These are phyloP conservation scores for Aspergillus cejpii DNA, from an alignment of 2,329 filamentous ascomycete genomes.

Conservation along the genomic window DNA sequence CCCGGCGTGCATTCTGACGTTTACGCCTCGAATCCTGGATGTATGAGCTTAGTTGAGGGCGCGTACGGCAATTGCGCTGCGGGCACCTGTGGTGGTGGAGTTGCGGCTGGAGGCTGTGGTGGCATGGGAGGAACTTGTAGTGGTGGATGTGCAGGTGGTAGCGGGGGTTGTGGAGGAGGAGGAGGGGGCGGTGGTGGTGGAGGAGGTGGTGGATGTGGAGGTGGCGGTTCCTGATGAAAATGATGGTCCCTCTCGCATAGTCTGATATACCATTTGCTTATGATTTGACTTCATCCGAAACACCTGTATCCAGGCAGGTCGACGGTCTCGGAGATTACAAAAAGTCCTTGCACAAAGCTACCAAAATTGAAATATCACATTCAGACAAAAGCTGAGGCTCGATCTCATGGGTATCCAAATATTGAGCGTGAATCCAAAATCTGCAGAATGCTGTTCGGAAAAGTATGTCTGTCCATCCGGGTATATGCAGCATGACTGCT, in stretches of 20 bases:
- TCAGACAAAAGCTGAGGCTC: background rate
- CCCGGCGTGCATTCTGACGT: slow-evolving; percentile 37
- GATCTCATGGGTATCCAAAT: background rate
- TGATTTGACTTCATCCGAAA: background rate
- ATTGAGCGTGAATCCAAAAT: background rate
- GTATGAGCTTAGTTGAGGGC: slow-evolving; percentile 38
- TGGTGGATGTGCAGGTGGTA: slow-evolving; percentile 42
- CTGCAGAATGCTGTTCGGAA: background rate
- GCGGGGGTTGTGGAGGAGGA: slow-evolving; percentile 35
- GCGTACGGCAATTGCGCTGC: slow-evolving; percentile 44
- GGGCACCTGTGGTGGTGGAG: slow-evolving; percentile 41
- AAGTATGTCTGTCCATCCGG: background rate
- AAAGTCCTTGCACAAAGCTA: background rate
- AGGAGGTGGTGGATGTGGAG: slow-evolving; percentile 5
- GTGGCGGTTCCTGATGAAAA: background rate
- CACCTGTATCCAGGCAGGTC: no score
- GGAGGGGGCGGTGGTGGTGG: slow-evolving; percentile 10
- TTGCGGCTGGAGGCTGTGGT: slow-evolving; percentile 40
- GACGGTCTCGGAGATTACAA: background rate
- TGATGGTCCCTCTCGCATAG: no score
- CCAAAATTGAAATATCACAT: background rate
- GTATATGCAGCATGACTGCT: background rate
- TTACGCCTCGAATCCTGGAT: slow-evolving; percentile 43
- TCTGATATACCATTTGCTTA: background rate
- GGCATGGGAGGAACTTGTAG: slow-evolving; percentile 37